phyloP scores from a whole-genome alignment of 345 rosid species.

The Leavenworthia alabamica region DNA sequence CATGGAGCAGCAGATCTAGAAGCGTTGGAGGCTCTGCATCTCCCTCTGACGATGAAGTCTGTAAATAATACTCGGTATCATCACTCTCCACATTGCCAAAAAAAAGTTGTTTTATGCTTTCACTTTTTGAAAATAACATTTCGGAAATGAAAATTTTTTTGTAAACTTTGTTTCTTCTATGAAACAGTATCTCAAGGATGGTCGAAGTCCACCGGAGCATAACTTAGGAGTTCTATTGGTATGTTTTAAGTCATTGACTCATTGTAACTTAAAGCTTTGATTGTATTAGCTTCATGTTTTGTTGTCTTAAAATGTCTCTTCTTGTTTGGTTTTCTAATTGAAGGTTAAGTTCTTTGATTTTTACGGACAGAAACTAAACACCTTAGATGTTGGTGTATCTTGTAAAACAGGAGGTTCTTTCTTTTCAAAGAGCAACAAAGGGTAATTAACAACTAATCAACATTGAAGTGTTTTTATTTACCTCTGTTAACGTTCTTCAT shows the following conservation, averaged over 20 bases:
- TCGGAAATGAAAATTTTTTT: neutral
- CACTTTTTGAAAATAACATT: neutral
- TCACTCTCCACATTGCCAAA: too few relatives aligned
- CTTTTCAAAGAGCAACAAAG: slow-evolving; percentile 61
- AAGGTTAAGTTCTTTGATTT: slow-evolving; percentile 86
- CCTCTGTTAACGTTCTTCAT: neutral
- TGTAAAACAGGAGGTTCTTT: slow-evolving; percentile 64
- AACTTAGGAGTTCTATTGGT: slow-evolving; percentile 91
- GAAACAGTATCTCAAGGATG: slow-evolving; percentile 50
- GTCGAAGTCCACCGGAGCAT: slow-evolving; percentile 49
- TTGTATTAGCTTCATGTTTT: neutral
- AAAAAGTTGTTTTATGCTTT: neutral
- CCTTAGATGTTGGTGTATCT: slow-evolving; percentile 73
- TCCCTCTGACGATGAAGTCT: too few relatives aligned
- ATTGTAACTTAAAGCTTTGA: neutral
- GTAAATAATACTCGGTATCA: too few relatives aligned
- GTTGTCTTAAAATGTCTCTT: slow-evolving; percentile 8
- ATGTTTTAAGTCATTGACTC: slow-evolving; percentile 29
- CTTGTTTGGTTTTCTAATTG: slow-evolving; percentile 23
- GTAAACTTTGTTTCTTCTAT: neutral
- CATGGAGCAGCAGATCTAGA: too few relatives aligned
- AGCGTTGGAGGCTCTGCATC: too few relatives aligned
- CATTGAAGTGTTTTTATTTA: neutral
- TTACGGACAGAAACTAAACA: slow-evolving; percentile 81
- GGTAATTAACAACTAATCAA: slow-evolving; percentile 45